Evolutionary conservation across 2,329 filamentous ascomycete species (phyloP), one percentile per base, ranked within the genome.

Genomic region (Peltaster fructicola): DNA sequence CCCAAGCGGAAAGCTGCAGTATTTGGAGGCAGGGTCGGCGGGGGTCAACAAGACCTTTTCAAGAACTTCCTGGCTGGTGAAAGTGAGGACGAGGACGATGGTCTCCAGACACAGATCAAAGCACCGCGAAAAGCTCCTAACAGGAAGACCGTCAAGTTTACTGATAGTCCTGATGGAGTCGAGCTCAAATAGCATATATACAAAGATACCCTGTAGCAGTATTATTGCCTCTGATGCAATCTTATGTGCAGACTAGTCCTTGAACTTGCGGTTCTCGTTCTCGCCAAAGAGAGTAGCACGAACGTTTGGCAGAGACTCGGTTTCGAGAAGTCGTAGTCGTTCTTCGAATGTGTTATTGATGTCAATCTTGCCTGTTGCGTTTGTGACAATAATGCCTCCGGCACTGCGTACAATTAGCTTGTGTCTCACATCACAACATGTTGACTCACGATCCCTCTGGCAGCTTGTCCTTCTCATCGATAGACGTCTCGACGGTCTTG

Each of bases 311-410:
- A 93, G 68, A 25, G 80, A 78, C 39, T 78, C 77, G 29, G 74
- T 73, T 56, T 92, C 76, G 37, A 95, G 69, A 32, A 95, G 63
- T 45, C 67, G 68, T 53, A 98, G 63, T 38, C 88, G 73, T 50
- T 91, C 78, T 51, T 95, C 88, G 40, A 95, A 78, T 27, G 88
- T 95, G 63, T 98, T 95, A 68, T 93, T 84, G 54, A 98, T 85
- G 45, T 92, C 82, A 50, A 98, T 95, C 65, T 85, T 93, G 50
- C 88, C 88, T 37, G 64, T 65, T 39, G 77, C 74, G 36, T 84
- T 81, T 27, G 91, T 56, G 37, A 98, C 71, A 30, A 68, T 52
- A 30, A 91, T 64, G 43, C 88, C 88, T 32, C 88, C 88, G 31
- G 82, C 65, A 44, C 88, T 95, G 39, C 33, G 15, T 22, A 17